Conservation (phyloP, 768 basidiomycete species). For the Suillus plorans region DNA sequence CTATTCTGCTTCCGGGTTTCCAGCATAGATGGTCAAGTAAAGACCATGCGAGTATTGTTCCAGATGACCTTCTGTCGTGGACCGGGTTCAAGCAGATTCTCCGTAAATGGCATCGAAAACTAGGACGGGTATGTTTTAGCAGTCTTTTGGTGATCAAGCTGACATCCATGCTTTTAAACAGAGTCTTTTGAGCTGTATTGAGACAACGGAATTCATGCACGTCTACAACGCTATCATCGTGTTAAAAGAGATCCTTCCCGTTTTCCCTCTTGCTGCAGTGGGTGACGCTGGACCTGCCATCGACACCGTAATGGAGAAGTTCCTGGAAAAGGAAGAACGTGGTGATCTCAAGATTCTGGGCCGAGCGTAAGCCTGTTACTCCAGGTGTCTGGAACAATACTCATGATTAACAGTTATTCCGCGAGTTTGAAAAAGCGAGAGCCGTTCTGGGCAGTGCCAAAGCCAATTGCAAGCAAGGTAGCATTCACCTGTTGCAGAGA, state of each 20-base stretch:
- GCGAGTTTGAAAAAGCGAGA: constrained; percentile 77
- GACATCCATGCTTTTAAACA: constrained; percentile 28
- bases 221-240: constrained; percentile 97
- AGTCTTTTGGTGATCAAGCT: not conserved
- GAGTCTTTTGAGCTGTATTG: constrained; percentile 80
- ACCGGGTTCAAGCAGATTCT: constrained; percentile 64
- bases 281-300: constrained; percentile 54
- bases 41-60: constrained; percentile 34
- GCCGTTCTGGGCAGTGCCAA: constrained; percentile 46
- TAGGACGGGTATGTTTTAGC: constrained; percentile 56
- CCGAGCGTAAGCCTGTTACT: constrained; percentile 53
- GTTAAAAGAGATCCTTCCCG: constrained; percentile 85
- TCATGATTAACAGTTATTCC: constrained; percentile 50
- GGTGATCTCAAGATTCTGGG: constrained; percentile 83
- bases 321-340: constrained; percentile 75
- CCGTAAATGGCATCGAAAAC: constrained; percentile 82
- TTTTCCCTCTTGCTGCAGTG: constrained; percentile 76
- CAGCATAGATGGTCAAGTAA: constrained; percentile 53
- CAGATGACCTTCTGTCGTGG: constrained; percentile 66
- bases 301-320: constrained; percentile 59
- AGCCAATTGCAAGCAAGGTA: constrained; percentile 35
- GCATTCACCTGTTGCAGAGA: not conserved
- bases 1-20: constrained; percentile 67
- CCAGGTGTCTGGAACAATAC: constrained; percentile 1
- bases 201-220: constrained; percentile 92